Evolutionary conservation across 108 stramenopile species (phyloP), one percentile per base, ranked within the genome.

Genomic region (Ochromonas danica): DNA sequence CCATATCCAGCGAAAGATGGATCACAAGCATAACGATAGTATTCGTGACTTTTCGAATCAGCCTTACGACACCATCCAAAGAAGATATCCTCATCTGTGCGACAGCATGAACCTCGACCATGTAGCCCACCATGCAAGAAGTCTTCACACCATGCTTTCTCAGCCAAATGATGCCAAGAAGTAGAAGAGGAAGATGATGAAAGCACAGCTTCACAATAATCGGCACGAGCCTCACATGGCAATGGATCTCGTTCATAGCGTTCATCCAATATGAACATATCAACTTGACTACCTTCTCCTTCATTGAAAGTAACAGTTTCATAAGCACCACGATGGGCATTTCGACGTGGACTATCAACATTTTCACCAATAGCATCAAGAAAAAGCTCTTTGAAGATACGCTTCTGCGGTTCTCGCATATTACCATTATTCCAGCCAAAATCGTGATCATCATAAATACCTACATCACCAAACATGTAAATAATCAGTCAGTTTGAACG

Each of bases 361-460:
- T 62, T 61, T 40, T 83, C 83, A 27, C 83, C 83, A 0, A 83
- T 28, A 40, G 83, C 83, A 39, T 83, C 83, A 39, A 83, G 77
- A 27, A 70, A 83, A 71, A 83, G 28, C 14, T 81, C 31, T 61
- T 83, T 83, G 83, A 82, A 83, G 0, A 70, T 1, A 62, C 78
- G 43, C 1, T 36, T 0, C 1, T 0, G 1, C 1, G 2, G 57
- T 17, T 61, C 22, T 71, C 81, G 77, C 0, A 35, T 43, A 36
- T 83, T 79, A 28, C 81, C 83, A 39, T 83, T 61, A 51, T 83
- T 83, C 83, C 81, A 82, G 22, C 83, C 83, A 43, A 17, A 82
- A 78, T 83, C 83, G 78, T 83, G 83, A 33, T 83, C 83, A 31
- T 83, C 83, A 78, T 79, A 83, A 10, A 80, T 82, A 27, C 83